Evolutionary conservation across 768 basidiomycete genomes (phyloP), one percentile per base, ranked within the genome.

Genomic region (Boletus coccyginus): DNA sequence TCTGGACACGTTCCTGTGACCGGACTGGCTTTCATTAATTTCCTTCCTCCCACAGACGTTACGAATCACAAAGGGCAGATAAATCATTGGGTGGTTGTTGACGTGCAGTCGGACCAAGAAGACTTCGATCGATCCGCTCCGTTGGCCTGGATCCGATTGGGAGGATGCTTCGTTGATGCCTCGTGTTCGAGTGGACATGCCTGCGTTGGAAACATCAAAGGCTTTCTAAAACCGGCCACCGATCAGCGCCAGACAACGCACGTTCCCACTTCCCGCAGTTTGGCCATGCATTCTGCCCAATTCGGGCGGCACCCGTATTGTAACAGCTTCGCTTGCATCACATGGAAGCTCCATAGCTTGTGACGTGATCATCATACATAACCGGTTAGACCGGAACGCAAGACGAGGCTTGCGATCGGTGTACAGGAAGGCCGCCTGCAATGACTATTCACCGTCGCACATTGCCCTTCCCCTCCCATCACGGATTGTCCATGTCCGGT

Each of bases 151-250:
- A 75, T 0, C 65, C 75, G 27, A 71, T 81, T 11, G 72, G 32
- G 81, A 52, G 81, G 84, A 46, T 80, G 82, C 60, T 70, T 73
- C 16, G 88, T 84, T 68, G 79, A 84, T 56, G 72, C 72, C 10
- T 80, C 83, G 40, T 86, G 85, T 65, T 73, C 77, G 47, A 79
- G 77, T 58, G 87, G 84, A 79, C 79, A 80, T 46, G 32, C 56
- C 33, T 36, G 36, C 41, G 32, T 51, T 43, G 45, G 56, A 50
- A 59, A 58, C 5, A 54, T 47, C 40, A 52, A 51, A 32, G 39
- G 41, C 51, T 42, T 50, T 8, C 21, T 49, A 46, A 54, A 53
- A 56, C 35, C 47, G 41, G 46, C 39, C 42, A 40, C 55, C 38
- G 48, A 27, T 27, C 27, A 19, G 58, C 35, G 33, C 41, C 29